Evolutionary conservation across 2,329 filamentous ascomycete genomes (phyloP).

Genomic region (Paramyrothecium sp.): DNA sequence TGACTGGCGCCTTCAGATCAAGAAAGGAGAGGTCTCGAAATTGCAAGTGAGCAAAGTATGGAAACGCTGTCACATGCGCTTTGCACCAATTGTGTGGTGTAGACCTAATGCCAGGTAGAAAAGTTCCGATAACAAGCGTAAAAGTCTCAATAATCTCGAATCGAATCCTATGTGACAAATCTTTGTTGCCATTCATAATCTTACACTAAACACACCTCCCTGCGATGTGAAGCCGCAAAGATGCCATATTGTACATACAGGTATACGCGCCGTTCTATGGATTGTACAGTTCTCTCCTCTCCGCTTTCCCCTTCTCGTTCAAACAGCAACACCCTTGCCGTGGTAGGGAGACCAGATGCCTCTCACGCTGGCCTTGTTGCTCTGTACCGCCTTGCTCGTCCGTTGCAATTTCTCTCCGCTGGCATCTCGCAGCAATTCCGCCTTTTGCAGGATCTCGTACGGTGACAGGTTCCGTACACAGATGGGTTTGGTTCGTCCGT

Average conservation of each 20-base stretch:
- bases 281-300: background rate
- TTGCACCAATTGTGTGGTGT: background rate
- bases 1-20: background rate
- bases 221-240: background rate
- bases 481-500: constrained; percentile 79
- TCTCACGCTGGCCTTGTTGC: constrained; percentile 64
- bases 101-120: background rate
- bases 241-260: background rate
- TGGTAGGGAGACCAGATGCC: constrained; percentile 72
- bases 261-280: background rate
- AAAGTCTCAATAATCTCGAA: background rate
- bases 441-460: constrained; percentile 79
- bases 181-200: background rate
- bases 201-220: background rate
- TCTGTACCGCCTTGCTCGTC: constrained; percentile 62
- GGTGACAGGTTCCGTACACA: constrained; percentile 86
- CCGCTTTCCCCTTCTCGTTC: constrained; percentile 12
- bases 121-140: background rate
- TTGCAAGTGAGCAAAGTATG: constrained; percentile 11
- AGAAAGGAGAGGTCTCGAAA: constrained; percentile 3
- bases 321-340: constrained; percentile 55
- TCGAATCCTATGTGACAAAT: too few relatives aligned
- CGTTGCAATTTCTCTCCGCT: constrained; percentile 72
- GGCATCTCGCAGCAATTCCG: constrained; percentile 67
- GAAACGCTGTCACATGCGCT: constrained; percentile 3